These are phyloP conservation scores for Pseudocercospora musae DNA, from an alignment of 2,329 filamentous ascomycete species.

Conservation along the genomic window DNA sequence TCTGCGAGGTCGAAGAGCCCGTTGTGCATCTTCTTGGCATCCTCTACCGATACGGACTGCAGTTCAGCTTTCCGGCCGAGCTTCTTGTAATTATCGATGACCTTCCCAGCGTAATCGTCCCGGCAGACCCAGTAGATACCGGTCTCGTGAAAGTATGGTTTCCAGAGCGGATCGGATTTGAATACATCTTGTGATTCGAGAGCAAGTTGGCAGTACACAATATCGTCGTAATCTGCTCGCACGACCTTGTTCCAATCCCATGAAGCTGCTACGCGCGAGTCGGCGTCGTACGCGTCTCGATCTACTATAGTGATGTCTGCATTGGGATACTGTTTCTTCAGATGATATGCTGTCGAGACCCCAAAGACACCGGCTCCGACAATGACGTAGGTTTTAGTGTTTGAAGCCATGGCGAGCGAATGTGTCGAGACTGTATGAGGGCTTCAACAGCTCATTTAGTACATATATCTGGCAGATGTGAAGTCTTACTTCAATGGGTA, in stretches of 20 bases:
- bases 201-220: conserved; percentile 61
- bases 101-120: conserved; percentile 47
- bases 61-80: conserved; percentile 48
- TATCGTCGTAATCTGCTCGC: conserved; percentile 65
- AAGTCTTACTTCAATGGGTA: background rate
- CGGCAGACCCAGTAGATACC: conserved; percentile 51
- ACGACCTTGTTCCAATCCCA: conserved; percentile 74
- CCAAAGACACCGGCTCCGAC: conserved; percentile 41
- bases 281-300: conserved; percentile 33
- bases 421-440: background rate
- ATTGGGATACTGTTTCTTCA: conserved; percentile 38
- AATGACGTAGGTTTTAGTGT: conserved; percentile 31
- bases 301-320: conserved; percentile 43
- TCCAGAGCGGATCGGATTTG: conserved; percentile 55
- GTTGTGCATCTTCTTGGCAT: conserved; percentile 54
- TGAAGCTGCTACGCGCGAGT: conserved; percentile 55
- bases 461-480: background rate
- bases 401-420: conserved; percentile 8
- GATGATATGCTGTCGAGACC: conserved; percentile 60
- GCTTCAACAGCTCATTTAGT: background rate
- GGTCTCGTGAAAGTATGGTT: conserved; percentile 51
- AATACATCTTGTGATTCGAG: conserved; percentile 65
- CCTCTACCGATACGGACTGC: conserved; percentile 48
- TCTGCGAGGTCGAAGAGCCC: conserved; percentile 61
- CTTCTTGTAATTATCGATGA: conserved; percentile 51